Evolutionary conservation across 2,329 filamentous ascomycete species (phyloP), one percentile per base, ranked within the genome.

Genomic region (Xylogone sp.): DNA sequence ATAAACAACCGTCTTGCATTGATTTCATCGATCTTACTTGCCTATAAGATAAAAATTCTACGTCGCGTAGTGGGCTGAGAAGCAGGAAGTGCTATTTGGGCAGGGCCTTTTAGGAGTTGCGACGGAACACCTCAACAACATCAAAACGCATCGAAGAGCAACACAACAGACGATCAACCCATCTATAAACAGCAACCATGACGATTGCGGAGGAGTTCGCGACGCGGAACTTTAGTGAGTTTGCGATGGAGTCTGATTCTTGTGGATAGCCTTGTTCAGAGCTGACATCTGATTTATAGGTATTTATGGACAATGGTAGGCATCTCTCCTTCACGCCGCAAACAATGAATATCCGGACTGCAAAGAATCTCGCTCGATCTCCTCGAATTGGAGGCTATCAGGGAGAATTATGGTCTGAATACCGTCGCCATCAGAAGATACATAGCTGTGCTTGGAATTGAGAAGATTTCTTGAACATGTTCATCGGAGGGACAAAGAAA

Each of bases 301-400:
- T 71, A 88, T 88, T 71, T 88, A 88, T 65, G 84, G 82, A 70
- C 84, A 88, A 85, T 88, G 84, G 84, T 88, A 77, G 78, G 82
- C 67, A 54, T 51, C 24, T 16, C 45, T 47, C 34, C n/a, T 16
- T 18, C 10, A 18, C 34, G n/a, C n/a, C 13, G n/a, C 34, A 10
- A 39, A 39, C n/a, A 13, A 18, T 6, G n/a, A 16, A 7, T 39
- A 7, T 27, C 24, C 24, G 24, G 24, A 27, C n/a, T 39, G 34
- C 13, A 16, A 39, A 39, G 34, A 5, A n/a, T n/a, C n/a, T n/a
- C n/a, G n/a, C n/a, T n/a, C n/a, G n/a, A n/a, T n/a, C n/a, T n/a
- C n/a, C n/a, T n/a, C n/a, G n/a, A n/a, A n/a, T n/a, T n/a, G n/a
- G n/a, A n/a, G n/a, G n/a, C n/a, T n/a, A n/a, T n/a, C n/a, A n/a